phyloP scores from a whole-genome alignment of 768 basidiomycete species.

The Suillus americanus region DNA sequence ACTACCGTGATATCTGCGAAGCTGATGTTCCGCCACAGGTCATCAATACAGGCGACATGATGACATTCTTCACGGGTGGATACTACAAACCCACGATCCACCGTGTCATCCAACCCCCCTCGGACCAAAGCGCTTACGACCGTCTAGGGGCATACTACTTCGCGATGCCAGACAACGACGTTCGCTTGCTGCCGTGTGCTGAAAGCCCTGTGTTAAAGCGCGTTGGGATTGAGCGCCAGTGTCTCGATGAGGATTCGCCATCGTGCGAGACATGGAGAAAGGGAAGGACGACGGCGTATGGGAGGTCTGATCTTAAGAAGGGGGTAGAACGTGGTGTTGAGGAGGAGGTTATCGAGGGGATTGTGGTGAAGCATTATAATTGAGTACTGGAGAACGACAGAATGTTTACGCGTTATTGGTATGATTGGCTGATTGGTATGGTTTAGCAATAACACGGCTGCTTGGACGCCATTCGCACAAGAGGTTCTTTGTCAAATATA shows the following conservation, averaged over 20 bases:
- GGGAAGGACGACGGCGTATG: constrained; percentile 31
- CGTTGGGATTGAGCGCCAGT: constrained; percentile 27
- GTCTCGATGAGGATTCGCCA: constrained; percentile 24
- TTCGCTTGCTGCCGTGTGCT: constrained; percentile 26
- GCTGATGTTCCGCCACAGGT: constrained; percentile 25
- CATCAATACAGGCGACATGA: constrained; percentile 35
- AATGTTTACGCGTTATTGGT: too few relatives aligned
- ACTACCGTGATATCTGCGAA: background rate
- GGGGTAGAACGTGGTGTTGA: constrained; percentile 27
- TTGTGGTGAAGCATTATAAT: constrained; percentile 34
- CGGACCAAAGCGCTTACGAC: constrained; percentile 31
- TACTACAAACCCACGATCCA: constrained; percentile 38
- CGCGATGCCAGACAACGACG: constrained; percentile 32
- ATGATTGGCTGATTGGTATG: too few relatives aligned
- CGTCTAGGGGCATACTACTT: constrained; percentile 39
- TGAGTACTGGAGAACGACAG: constrained; percentile 5
- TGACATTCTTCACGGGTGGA: constrained; percentile 36
- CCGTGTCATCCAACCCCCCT: constrained; percentile 37
- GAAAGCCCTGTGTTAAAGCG: constrained; percentile 34
- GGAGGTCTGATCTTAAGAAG: constrained; percentile 28
- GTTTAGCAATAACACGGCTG: too few relatives aligned
- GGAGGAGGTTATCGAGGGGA: constrained; percentile 32
- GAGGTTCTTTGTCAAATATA: background rate
- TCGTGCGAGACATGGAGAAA: constrained; percentile 32
- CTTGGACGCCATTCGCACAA: background rate